Conservation (phyloP, 176 grass and related monocot species). For the Alopecurus myosuroides region DNA sequence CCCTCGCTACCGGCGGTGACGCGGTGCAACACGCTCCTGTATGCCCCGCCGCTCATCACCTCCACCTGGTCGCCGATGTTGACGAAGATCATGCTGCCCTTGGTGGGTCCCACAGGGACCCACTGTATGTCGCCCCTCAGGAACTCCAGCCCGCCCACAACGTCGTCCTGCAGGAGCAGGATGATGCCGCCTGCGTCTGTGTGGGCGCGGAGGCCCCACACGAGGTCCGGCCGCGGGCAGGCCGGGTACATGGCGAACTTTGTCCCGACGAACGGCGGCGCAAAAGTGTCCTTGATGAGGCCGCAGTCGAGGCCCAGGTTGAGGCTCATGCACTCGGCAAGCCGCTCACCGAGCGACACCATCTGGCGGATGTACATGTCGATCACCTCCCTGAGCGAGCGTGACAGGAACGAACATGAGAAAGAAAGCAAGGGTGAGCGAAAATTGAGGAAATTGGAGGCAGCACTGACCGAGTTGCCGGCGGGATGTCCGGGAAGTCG, state of each 20-base stretch:
- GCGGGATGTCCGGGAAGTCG: conserved; percentile 38
- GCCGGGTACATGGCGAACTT: conserved; percentile 86
- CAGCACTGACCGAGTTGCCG: conserved; percentile 25
- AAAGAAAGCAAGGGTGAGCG: neutral
- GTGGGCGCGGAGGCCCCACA: conserved; percentile 77
- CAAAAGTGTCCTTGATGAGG: conserved; percentile 42
- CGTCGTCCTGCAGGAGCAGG: conserved; percentile 80
- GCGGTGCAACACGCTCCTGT: conserved; percentile 72
- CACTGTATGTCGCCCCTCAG: conserved; percentile 29
- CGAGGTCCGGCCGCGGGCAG: conserved; percentile 54
- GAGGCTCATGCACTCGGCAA: conserved; percentile 52
- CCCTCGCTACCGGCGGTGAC: conserved; percentile 36
- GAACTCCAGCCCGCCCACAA: conserved; percentile 79
- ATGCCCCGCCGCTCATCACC: conserved; percentile 69
- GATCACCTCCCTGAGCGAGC: conserved; percentile 39
- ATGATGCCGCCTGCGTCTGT: conserved; percentile 96
- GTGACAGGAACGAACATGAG: neutral
- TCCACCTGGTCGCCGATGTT: conserved; percentile 92
- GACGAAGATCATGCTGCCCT: conserved; percentile 52
- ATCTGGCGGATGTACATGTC: conserved; percentile 51
- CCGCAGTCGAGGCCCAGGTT: conserved; percentile 54
- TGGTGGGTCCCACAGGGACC: conserved; percentile 52
- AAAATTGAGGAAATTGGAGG: neutral
- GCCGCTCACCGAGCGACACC: conserved; percentile 51
- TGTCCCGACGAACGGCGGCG: conserved; percentile 79